Evolutionary conservation across 2,329 filamentous ascomycete genomes (phyloP).

Genomic region (Arthrobotrys iridis): DNA sequence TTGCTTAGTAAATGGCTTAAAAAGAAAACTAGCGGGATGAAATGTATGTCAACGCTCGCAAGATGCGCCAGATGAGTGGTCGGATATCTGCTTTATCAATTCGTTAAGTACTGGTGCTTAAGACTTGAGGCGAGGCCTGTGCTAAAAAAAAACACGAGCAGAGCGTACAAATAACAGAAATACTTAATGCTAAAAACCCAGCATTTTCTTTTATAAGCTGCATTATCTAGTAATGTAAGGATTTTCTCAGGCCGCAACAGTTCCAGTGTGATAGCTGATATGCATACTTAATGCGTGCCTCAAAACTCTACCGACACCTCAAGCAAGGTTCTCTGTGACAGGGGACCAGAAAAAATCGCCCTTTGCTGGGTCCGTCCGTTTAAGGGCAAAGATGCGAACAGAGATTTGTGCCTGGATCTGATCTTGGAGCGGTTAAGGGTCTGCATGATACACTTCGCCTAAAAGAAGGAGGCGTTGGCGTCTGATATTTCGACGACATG

Average conservation of each 20-base stretch:
- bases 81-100: too few relatives aligned
- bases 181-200: conserved; percentile 6
- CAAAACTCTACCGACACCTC: conserved; percentile 30
- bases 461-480: conserved; percentile 48
- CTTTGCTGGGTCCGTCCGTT: conserved; percentile 21
- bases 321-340: conserved; percentile 38
- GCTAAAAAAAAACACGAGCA: not conserved
- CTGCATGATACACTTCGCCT: conserved; percentile 53
- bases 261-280: conserved; percentile 44
- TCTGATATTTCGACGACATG: conserved; percentile 45
- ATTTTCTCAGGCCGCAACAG: conserved; percentile 27
- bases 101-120: not conserved
- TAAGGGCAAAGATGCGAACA: conserved; percentile 46
- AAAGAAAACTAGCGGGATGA: too few relatives aligned
- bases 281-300: conserved; percentile 45
- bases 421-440: conserved; percentile 31
- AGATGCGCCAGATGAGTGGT: too few relatives aligned
- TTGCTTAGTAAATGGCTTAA: too few relatives aligned
- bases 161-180: not conserved
- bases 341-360: conserved; percentile 1
- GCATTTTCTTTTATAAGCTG: conserved; percentile 10
- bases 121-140: not conserved
- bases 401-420: not conserved
- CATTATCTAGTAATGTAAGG: conserved; percentile 16
- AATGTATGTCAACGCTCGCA: too few relatives aligned